Percentiles rank a stretch among this genome's conserved stretches.
phyloP scores from a whole-genome alignment of 371 early-diverging fungal genomes.

The Syncephalastrum contaminatum region DNA sequence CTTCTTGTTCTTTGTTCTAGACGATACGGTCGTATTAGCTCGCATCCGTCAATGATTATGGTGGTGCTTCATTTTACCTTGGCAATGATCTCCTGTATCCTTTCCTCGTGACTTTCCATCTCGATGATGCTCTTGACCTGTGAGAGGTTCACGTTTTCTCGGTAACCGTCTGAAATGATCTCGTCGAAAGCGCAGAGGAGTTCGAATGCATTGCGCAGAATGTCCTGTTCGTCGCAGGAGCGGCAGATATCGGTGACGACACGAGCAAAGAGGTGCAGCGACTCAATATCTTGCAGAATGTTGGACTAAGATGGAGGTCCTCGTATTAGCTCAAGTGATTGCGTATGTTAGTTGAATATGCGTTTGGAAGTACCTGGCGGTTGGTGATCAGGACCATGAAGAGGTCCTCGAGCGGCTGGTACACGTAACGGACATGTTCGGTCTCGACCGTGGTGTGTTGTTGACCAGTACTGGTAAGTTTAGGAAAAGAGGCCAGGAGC shows the following conservation, averaged over 20 bases:
- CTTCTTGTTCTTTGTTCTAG: constrained; percentile 95
- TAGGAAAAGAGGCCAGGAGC: constrained; percentile 93
- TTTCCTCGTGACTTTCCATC: constrained; percentile 97
- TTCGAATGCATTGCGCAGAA: constrained; percentile 84
- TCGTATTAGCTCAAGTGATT: background rate
- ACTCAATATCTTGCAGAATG: constrained; percentile 92
- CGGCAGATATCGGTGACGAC: constrained; percentile 90
- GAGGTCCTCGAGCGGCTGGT: constrained; percentile 94
- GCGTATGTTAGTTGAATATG: background rate
- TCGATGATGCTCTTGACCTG: constrained; percentile 91
- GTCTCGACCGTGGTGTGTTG: constrained; percentile 98
- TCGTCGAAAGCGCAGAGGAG: constrained; percentile 94
- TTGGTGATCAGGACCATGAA: constrained; percentile 90
- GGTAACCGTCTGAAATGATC: constrained; percentile 87
- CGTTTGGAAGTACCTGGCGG: constrained; percentile 45
- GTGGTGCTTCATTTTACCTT: constrained; percentile 46
- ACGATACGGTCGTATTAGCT: background rate
- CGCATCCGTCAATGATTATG: too few species aligned
- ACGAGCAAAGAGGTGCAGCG: constrained; percentile 91
- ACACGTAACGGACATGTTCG: constrained; percentile 95
- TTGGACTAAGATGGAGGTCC: constrained; percentile 52
- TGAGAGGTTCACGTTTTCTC: constrained; percentile 79
- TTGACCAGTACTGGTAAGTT: constrained; percentile 85
- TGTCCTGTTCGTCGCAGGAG: constrained; percentile 74
- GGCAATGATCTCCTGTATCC: constrained; percentile 94